Evolutionary conservation across 1,284 basidiomycete species (phyloP), one percentile per base, ranked within the genome.

Genomic region (Blastosporella zonata): DNA sequence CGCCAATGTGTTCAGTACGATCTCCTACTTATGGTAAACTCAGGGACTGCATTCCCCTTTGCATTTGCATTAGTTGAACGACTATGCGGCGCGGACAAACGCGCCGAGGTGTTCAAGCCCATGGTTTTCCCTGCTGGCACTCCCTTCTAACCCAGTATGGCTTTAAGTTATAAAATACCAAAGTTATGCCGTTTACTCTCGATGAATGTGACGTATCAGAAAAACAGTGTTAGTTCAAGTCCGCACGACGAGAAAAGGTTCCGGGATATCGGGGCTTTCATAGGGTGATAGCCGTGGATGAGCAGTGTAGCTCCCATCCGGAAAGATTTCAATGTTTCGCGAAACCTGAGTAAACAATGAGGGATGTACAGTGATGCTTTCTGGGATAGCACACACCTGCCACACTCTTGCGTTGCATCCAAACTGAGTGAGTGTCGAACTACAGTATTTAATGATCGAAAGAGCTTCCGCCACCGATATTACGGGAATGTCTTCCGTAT

Each of bases 121-220:
- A 90, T 94, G 87, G 69, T 87, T n/a, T 89, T 91, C 57, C 85
- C 87, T n/a, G 41, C 65, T 1, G 67, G 72, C n/a, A 78, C 77
- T 6, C 72, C 70, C 20, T 78, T 73, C 58, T 68, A 47, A 62
- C 6, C 13, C 13, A 8, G 29, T 7, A 31, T 13, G 5, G 25
- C 25, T 27, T 6, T 27, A 27, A 5, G 25, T 5, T 5, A 27
- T n/a, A 27, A 5, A 27, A 10, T 27, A 27, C 25, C 10, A 27
- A 5, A 27, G 5, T 27, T 5, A 6, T 6, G 5, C 6, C 10
- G 25, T 5, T 27, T 6, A 27, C n/a, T n/a, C n/a, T n/a, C n/a
- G n/a, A n/a, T n/a, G n/a, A n/a, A n/a, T n/a, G n/a, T n/a, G n/a
- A n/a, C n/a, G n/a, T n/a, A n/a, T n/a, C n/a, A n/a, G n/a, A n/a